Evolutionary conservation across 2,329 filamentous ascomycete species (phyloP).

Genomic region (Fonsecaea monophora): DNA sequence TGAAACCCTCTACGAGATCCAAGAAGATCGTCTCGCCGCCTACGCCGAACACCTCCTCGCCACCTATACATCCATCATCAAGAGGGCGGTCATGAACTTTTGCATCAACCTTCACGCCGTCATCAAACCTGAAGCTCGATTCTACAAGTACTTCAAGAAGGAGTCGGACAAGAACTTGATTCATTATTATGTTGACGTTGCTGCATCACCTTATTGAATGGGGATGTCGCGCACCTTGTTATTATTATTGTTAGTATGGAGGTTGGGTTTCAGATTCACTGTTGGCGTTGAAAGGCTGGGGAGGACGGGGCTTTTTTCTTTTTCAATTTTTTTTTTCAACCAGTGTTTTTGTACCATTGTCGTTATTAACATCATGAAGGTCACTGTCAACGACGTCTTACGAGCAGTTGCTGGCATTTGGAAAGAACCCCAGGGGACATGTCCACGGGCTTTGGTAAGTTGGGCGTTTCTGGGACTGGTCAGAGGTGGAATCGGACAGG

Average conservation of each 20-base stretch:
- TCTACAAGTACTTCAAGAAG: constrained; percentile 36
- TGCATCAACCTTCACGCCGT: constrained; percentile 33
- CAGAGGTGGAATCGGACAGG: background rate
- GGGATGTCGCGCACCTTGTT: background rate
- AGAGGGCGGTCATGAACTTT: constrained; percentile 34
- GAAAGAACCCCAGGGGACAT: constrained; percentile 19
- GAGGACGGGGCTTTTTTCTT: background rate
- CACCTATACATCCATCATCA: constrained; percentile 33
- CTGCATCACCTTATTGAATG: constrained; percentile 6
- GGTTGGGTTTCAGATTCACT: background rate
- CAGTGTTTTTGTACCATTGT: constrained; percentile 25
- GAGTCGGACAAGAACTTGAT: constrained; percentile 38
- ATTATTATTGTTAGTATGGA: constrained; percentile 5
- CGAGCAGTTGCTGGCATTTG: constrained; percentile 18
- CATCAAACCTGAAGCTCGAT: constrained; percentile 36
- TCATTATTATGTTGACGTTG: constrained; percentile 35
- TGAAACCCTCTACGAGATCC: constrained; percentile 31
- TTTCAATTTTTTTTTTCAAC: background rate
- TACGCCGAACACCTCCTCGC: constrained; percentile 32
- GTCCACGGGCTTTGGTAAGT: constrained; percentile 12
- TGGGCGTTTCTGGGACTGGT: background rate
- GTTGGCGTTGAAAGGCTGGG: background rate
- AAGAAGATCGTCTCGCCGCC: constrained; percentile 34
- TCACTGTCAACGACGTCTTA: constrained; percentile 13
- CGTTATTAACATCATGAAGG: constrained; percentile 18